Evolutionary conservation across 2,329 filamentous ascomycete species (phyloP).

Genomic region (Boeremia exigua): DNA sequence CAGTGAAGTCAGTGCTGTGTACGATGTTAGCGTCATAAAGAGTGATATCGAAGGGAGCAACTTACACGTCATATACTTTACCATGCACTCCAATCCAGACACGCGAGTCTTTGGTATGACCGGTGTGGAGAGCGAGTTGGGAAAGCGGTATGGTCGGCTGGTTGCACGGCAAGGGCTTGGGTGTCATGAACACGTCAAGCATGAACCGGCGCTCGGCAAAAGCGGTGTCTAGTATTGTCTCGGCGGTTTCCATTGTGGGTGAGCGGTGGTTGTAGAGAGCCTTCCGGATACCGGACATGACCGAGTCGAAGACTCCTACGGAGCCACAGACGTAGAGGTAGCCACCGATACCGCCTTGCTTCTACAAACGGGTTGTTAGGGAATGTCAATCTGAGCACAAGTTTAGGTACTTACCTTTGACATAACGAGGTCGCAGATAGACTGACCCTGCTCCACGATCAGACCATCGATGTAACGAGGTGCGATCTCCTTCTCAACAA

Average conservation of each 20-base stretch:
- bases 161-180: slow-evolving; percentile 33
- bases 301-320: slow-evolving; percentile 59
- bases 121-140: slow-evolving; percentile 30
- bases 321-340: slow-evolving; percentile 60
- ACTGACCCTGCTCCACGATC: slow-evolving; percentile 59
- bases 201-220: slow-evolving; percentile 35
- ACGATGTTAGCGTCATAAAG: too few relatives aligned
- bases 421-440: slow-evolving; percentile 62
- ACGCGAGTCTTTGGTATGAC: slow-evolving; percentile 44
- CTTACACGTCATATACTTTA: slow-evolving; percentile 78
- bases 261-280: slow-evolving; percentile 53
- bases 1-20: slow-evolving; percentile 66
- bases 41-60: too few relatives aligned
- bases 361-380: neutral
- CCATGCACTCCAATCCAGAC: slow-evolving; percentile 88
- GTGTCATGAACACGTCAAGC: slow-evolving; percentile 37
- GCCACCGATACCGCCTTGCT: slow-evolving; percentile 25
- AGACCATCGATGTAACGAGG: slow-evolving; percentile 61
- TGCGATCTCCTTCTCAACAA: slow-evolving; percentile 58
- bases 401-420: slow-evolving; percentile 48
- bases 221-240: slow-evolving; percentile 30
- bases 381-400: neutral
- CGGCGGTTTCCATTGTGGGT: slow-evolving; percentile 30
- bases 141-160: slow-evolving; percentile 32
- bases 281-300: slow-evolving; percentile 63